phyloP scores from a whole-genome alignment of 2,329 filamentous ascomycete species.

The Coleophoma eucalyptorum region DNA sequence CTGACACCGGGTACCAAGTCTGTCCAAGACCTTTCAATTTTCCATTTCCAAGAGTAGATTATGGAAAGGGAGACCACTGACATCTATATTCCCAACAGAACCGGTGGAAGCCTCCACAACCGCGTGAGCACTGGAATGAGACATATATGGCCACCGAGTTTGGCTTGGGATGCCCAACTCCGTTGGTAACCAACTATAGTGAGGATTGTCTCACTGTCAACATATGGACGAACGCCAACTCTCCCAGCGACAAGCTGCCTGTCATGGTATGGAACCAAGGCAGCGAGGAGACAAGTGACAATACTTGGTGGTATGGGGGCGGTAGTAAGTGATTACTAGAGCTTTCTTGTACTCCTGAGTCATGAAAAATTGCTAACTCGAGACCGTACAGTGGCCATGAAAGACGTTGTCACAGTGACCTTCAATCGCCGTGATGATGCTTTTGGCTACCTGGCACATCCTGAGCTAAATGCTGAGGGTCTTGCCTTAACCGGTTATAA shows the following conservation, averaged over 20 bases:
- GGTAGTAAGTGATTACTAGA: too few relatives aligned
- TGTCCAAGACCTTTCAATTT: too few relatives aligned
- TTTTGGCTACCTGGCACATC: slow-evolving; percentile 58
- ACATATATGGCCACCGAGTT: slow-evolving; percentile 1
- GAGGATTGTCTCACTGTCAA: slow-evolving; percentile 49
- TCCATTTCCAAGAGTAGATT: too few relatives aligned
- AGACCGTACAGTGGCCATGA: too few relatives aligned
- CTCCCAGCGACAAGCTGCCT: slow-evolving; percentile 29
- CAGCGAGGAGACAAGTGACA: background rate
- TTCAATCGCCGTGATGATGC: slow-evolving; percentile 60
- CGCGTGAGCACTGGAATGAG: slow-evolving; percentile 6
- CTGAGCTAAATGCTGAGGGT: slow-evolving; percentile 9
- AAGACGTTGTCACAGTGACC: slow-evolving; percentile 54
- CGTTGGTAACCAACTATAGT: slow-evolving; percentile 13
- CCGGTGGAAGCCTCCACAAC: slow-evolving; percentile 9
- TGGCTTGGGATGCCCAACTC: slow-evolving; percentile 17
- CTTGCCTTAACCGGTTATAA: slow-evolving; percentile 38
- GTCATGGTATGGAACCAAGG: slow-evolving; percentile 46
- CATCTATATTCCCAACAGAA: slow-evolving; percentile 9
- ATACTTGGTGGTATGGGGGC: slow-evolving; percentile 44
- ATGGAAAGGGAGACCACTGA: too few relatives aligned
- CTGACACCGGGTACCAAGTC: too few relatives aligned
- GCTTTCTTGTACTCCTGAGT: too few relatives aligned
- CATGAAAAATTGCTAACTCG: too few relatives aligned
- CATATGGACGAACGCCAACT: slow-evolving; percentile 31